Percentiles rank a stretch among this genome's conserved stretches.
Conservation (phyloP, 176 grass and related monocot species). For the Zea luxurians region DNA sequence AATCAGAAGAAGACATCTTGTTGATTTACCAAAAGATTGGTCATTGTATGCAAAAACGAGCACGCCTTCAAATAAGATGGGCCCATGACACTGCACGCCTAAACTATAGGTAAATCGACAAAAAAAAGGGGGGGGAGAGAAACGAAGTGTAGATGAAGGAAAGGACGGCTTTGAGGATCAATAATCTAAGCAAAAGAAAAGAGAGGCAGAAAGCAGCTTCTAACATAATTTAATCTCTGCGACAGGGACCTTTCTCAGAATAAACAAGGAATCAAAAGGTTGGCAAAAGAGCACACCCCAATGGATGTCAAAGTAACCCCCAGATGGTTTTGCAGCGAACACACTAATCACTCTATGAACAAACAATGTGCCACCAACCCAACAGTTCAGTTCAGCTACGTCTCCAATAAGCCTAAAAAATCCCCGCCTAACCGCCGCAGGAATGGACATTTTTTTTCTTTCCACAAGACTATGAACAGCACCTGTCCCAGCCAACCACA, state of each 20-base stretch:
- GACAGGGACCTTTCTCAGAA: slow-evolving; percentile 6
- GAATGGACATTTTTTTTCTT: slow-evolving; percentile 24
- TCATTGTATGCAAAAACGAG: not conserved
- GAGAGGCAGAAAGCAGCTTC: not conserved
- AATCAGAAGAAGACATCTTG: not conserved
- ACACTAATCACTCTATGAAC: slow-evolving; percentile 28
- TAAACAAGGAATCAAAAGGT: slow-evolving; percentile 24
- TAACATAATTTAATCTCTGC: not conserved
- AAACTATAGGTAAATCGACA: slow-evolving; percentile 16
- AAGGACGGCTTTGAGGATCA: not conserved
- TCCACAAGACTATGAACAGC: slow-evolving; percentile 37
- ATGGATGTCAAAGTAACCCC: not conserved
- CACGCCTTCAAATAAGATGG: slow-evolving; percentile 8
- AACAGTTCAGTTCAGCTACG: slow-evolving; percentile 41
- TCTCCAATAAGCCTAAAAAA: slow-evolving; percentile 30
- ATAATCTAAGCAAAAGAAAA: slow-evolving; percentile 14
- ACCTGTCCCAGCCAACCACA: slow-evolving; percentile 37
- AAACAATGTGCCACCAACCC: slow-evolving; percentile 41
- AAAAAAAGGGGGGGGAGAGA: not conserved
- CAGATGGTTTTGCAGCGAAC: slow-evolving; percentile 22
- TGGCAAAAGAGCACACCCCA: not conserved
- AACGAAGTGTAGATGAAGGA: not conserved
- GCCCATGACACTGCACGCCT: not conserved
- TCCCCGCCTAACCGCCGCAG: slow-evolving; percentile 23
- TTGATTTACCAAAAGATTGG: slow-evolving; percentile 5